Evolutionary conservation across 768 basidiomycete genomes (phyloP).

Genomic region (Trametes sanguinea): DNA sequence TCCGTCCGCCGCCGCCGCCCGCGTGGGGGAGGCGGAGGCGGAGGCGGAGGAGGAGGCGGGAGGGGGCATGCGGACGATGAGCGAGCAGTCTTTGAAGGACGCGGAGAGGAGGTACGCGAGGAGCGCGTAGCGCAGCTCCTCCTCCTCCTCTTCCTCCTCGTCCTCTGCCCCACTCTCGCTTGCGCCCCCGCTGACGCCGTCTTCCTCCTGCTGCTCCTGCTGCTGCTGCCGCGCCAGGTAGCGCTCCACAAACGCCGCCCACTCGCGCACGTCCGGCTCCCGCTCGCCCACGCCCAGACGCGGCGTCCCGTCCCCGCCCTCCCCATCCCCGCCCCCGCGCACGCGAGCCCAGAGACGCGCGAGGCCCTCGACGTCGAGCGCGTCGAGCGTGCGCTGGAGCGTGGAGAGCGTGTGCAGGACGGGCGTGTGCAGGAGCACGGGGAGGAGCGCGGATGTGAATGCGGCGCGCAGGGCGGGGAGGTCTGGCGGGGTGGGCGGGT

Average conservation of each 20-base stretch:
- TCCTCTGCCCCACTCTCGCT: constrained; percentile 29
- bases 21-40: neutral
- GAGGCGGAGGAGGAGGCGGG: neutral
- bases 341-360: constrained; percentile 31
- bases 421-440: constrained; percentile 50
- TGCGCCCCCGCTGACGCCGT: constrained; percentile 42
- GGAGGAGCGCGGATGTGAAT: constrained; percentile 53
- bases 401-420: constrained; percentile 54
- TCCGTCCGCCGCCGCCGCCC: neutral
- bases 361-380: constrained; percentile 85
- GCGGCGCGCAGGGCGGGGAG: constrained; percentile 15
- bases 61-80: constrained; percentile 49
- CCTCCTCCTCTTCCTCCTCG: constrained; percentile 1
- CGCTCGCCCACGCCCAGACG: too few species aligned
- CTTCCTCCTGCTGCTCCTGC: too few species aligned
- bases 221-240: constrained; percentile 45
- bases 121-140: constrained; percentile 59
- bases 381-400: constrained; percentile 78
- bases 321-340: constrained; percentile 24
- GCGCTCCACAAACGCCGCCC: constrained; percentile 59
- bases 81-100: constrained; percentile 95
- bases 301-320: too few species aligned
- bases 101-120: constrained; percentile 85
- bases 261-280: constrained; percentile 43
- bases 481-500: too few species aligned